Evolutionary conservation across 495 filamentous ascomycete species (phyloP).

Genomic region (Trichoderma orchidacearum): DNA sequence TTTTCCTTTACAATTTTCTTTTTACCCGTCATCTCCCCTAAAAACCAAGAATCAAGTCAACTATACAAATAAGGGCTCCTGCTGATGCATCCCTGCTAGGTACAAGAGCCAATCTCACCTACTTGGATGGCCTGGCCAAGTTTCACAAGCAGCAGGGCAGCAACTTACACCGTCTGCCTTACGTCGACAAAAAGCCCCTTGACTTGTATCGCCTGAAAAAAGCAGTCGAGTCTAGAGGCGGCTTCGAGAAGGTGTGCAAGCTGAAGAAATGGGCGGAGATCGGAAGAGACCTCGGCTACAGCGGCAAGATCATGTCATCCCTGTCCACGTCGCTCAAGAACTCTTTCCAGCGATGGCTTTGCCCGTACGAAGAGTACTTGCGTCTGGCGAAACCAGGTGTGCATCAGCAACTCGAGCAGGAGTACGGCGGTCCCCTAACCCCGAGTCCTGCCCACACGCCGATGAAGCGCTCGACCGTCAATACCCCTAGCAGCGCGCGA

Average conservation of each 20-base stretch:
- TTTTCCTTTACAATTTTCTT: background rate
- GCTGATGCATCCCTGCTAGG: slow-evolving; percentile 34
- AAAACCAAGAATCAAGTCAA: no score
- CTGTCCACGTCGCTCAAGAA: slow-evolving; percentile 97
- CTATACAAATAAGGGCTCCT: no score
- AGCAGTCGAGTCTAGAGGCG: slow-evolving; percentile 83
- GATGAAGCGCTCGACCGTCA: slow-evolving; percentile 59
- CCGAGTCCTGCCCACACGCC: slow-evolving; percentile 84
- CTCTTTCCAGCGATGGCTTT: slow-evolving; percentile 90
- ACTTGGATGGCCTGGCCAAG: slow-evolving; percentile 86
- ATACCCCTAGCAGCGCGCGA: slow-evolving; percentile 51
- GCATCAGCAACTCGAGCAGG: slow-evolving; percentile 83
- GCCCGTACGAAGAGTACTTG: slow-evolving; percentile 93
- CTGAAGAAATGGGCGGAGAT: slow-evolving; percentile 99
- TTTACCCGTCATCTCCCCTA: no score
- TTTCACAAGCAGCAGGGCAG: slow-evolving; percentile 96
- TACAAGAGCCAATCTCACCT: slow-evolving; percentile 89
- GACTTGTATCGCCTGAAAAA: slow-evolving; percentile 96
- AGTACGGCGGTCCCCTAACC: slow-evolving; percentile 86
- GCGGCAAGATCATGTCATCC: slow-evolving; percentile 99
- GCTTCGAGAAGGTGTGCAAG: slow-evolving; percentile 93
- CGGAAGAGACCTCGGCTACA: slow-evolving; percentile 91
- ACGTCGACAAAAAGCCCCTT: slow-evolving; percentile 93
- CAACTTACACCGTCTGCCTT: slow-evolving; percentile 85
- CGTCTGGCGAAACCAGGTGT: slow-evolving; percentile 90